Evolutionary conservation across 2,329 filamentous ascomycete genomes (phyloP).

Genomic region (Mycogone perniciosa): DNA sequence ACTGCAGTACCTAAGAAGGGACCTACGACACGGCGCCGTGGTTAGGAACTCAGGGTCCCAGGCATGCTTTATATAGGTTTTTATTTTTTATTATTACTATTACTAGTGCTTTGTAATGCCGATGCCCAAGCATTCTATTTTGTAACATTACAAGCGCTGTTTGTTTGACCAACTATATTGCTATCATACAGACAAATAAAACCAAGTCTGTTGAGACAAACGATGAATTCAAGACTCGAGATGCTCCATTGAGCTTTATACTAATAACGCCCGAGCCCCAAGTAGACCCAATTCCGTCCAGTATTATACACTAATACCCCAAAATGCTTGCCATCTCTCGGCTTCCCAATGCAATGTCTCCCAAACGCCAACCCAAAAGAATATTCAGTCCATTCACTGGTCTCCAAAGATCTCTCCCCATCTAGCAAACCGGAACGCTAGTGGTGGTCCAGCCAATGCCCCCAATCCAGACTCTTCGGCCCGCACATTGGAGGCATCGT

Average conservation of each 20-base stretch:
- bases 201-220: not conserved
- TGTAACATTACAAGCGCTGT: not conserved
- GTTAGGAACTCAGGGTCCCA: slow-evolving; percentile 20
- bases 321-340: not conserved
- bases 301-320: not conserved
- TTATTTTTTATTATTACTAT: slow-evolving; percentile 11
- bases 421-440: slow-evolving; percentile 19
- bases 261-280: not conserved
- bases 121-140: too few species aligned
- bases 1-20: slow-evolving; percentile 34
- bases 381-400: not conserved
- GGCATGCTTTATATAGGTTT: slow-evolving; percentile 7
- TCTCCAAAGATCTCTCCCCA: not conserved
- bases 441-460: slow-evolving; percentile 16
- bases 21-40: slow-evolving; percentile 39
- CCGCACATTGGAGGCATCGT: slow-evolving; percentile 48
- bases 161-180: not conserved
- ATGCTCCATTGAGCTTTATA: not conserved
- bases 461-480: slow-evolving; percentile 23
- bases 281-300: not conserved
- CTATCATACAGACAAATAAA: not conserved
- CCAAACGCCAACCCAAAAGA: not conserved
- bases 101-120: not conserved
- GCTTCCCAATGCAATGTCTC: not conserved
- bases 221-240: not conserved